Base-by-base conservation (phyloP, 768 basidiomycete genomes). In the Boletus sp. region DNA sequence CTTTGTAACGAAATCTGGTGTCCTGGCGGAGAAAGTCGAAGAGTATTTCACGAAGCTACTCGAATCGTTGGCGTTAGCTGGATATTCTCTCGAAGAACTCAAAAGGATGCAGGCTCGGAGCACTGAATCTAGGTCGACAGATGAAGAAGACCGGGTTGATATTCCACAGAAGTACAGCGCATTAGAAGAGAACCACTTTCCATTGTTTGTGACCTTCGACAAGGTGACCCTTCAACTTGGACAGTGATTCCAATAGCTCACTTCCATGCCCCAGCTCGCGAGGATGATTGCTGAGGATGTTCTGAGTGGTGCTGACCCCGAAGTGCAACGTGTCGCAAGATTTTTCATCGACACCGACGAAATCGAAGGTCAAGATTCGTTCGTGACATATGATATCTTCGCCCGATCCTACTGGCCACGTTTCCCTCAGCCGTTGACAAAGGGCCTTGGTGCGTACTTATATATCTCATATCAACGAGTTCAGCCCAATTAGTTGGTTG, bases 1-100 rank as follows among this genome's bases (percentile, higher is more conserved):
- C 13, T 90, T 90, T 55, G 80, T 90, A 2, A 89, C 88, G 0
- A 83, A 87, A 60, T 89, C 87, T 2, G 76, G 75, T 17, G 74
- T 83, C 17, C 76, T 90, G 4, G 85, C 85, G 0, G 72, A 70
- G n/a, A 87, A 85, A 57, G 88, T 90, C n/a, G 76, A 84, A 56
- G 82, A 84, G 40, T 83, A 86, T 62, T 90, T 83, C 59, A 51
- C 58, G 5, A 80, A 80, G 58, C 68, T 88, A 17, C 58, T 79
- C 10, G 69, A 74, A 9, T 80, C 83, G 0, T 65, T 82, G 32
- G 57, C 65, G 3, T 62, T 74, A 3, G 72, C 72, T 10, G 64
- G 70, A 3, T 66, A 71, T 42, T 65, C 76, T 4, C 66, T 70
- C 0, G 60, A 74, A 44, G 74, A 81, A 40, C 72, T 85, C 10